A percentile compares a stretch with the other conserved stretches of the same genome.
These are phyloP conservation scores for Dactylella cylindrospora DNA, from an alignment of 2,329 filamentous ascomycete genomes.

Conservation along the genomic window DNA sequence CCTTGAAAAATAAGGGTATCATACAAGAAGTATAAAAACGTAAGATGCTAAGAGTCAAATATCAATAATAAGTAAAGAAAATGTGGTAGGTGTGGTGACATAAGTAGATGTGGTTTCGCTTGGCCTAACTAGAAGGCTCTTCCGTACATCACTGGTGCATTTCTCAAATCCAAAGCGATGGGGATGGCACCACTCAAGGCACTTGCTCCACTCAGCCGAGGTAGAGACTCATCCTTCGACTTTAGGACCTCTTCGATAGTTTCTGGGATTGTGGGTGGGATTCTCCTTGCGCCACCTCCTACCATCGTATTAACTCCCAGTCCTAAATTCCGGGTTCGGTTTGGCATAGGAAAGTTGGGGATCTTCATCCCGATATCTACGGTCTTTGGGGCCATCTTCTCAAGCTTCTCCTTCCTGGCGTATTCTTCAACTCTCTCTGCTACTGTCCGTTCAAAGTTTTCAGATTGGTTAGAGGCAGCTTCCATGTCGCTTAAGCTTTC, in stretches of 20 bases:
- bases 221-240: slow-evolving; percentile 9
- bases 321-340: slow-evolving; percentile 1
- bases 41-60: not conserved
- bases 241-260: slow-evolving; percentile 1
- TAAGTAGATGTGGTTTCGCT: not conserved
- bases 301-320: not conserved
- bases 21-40: slow-evolving; percentile 6
- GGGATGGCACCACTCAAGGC: slow-evolving; percentile 36
- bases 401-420: slow-evolving; percentile 25
- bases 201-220: slow-evolving; percentile 15
- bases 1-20: slow-evolving; percentile 36
- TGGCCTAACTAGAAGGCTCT: slow-evolving; percentile 35
- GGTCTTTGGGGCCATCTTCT: slow-evolving; percentile 12
- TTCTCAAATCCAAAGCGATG: slow-evolving; percentile 32
- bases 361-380: slow-evolving; percentile 29
- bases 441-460: slow-evolving; percentile 6
- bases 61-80: not conserved
- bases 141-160: slow-evolving; percentile 35
- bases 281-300: too few species aligned
- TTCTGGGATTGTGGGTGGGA: slow-evolving; percentile 12
- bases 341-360: slow-evolving; percentile 39
- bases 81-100: not conserved
- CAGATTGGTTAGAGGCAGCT: slow-evolving; percentile 2
- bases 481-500: slow-evolving; percentile 32
- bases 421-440: slow-evolving; percentile 23